Evolutionary conservation across 345 rosid species (phyloP), one percentile per base, ranked within the genome.

Genomic region (Camelina sativa): DNA sequence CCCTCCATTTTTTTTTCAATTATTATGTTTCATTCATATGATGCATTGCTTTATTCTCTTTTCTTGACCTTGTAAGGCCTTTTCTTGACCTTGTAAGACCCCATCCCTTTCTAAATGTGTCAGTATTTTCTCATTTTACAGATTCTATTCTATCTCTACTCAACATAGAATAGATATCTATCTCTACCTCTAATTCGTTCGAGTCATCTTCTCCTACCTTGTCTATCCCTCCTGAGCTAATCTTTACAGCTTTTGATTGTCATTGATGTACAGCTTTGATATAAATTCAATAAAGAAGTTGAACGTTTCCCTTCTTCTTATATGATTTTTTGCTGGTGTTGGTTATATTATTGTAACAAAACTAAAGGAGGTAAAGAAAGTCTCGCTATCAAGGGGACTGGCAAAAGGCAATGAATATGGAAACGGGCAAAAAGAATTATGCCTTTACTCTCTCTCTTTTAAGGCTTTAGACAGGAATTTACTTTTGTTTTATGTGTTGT

Each of bases 11-110:
- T 46, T 66, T 23, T 17, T 30, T 7, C 19, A 1, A 8, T 4
- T 15, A 44, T 6, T 3, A 0, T 32, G 6, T 53, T 48, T 44
- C 9, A 0, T 35, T 32, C 0, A 34, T 47, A 17, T 8, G 0
- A 20, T 47, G 9, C 3, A 65, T 57, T 47, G 8, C n/a, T 11
- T 7, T 38, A 5, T 41, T 66, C 16, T 50, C 10, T 46, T 32
- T 90, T 95, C 97, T 95, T 95, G 99, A 95, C 97, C 97, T 95
- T 94, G 97, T 91, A 95, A 95, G 97, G 84, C 92, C 96, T 95
- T 95, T 95, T 95, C 97, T 95, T 95, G 97, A 87, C 93, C 96
- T 95, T 90, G 97, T 95, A 90, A 91, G 97, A 86, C 91, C 97
- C 78, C 11, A 0, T 60, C 17, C 28, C 3, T 1, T 43, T 11